Base-by-base conservation (phyloP, 2,329 filamentous ascomycete genomes). In the Diaporthe caulivora region DNA sequence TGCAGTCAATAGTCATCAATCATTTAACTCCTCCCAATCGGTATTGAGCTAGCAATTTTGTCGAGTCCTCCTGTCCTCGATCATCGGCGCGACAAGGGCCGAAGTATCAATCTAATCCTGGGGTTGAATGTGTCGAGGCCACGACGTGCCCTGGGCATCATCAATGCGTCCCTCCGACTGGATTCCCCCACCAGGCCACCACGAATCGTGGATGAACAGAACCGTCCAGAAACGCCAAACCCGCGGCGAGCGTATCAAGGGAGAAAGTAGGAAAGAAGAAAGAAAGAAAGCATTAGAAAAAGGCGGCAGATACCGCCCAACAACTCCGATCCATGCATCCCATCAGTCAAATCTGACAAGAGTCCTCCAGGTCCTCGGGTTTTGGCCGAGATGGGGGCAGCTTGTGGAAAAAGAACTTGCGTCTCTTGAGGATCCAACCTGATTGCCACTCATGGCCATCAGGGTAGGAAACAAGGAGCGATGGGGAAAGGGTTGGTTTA, bases 121-220 rank as follows among this genome's bases (percentile, higher is more conserved):
- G 47, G 24, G 55, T 24, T 40, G 10, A n/a, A 13, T 15, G n/a
- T 11, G n/a, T 24, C 21, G 49, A 54, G 55, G 21, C 34, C 53
- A n/a, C 40, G 24, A 58, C 29, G 4, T 17, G 31, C 18, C 2
- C 18, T 40, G 37, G 37, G 37, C 31, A n/a, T 40, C 31, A 13
- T 53, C 34, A 18, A 54, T 42, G 29, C 42, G 40, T 29, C 40
- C 37, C 37, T 6, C 37, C 26, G 49, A 13, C 3, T 53, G 55
- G 31, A 51, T 54, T 13, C 37, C 54, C 54, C 55, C n/a, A 29
- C 55, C 57, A 53, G 34, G 58, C 31, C 47, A 71, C 55, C 55
- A 71, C 69, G 62, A 62, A 62, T 13, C 15, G 69, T 71, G 69
- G 57, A 24, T 54, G 65, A 67, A 67, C 58, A 65, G 11, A 73